phyloP scores from a whole-genome alignment of 2,329 filamentous ascomycete species.

The Emmonsiellopsis sp. region DNA sequence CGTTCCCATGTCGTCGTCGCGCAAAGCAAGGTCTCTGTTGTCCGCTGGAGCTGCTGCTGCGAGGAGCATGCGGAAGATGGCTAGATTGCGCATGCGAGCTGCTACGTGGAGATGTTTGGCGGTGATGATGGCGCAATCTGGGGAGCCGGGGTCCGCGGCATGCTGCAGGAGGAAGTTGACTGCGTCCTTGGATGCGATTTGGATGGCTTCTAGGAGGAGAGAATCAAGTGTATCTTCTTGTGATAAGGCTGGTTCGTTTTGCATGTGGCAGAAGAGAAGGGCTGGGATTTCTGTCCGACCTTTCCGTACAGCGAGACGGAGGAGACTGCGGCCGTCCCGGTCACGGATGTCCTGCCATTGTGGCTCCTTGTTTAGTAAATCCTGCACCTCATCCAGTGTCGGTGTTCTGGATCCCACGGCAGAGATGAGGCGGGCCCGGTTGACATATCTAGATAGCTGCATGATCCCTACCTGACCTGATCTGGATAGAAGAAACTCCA shows the following conservation, averaged over 20 bases:
- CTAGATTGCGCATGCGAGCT: background rate
- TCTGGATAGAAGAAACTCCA: background rate
- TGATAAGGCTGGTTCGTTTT: background rate
- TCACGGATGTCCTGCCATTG: background rate
- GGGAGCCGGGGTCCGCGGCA: background rate
- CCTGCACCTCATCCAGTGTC: background rate
- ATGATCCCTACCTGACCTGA: background rate
- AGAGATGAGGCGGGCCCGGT: background rate
- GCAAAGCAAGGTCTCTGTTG: background rate
- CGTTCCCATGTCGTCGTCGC: background rate
- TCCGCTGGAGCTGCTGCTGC: background rate
- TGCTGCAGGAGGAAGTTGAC: background rate
- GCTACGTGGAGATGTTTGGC: background rate
- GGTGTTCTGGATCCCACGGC: background rate
- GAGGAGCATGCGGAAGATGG: background rate
- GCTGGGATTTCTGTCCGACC: background rate
- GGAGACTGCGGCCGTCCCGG: background rate
- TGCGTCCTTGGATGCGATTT: background rate
- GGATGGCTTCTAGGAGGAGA: background rate
- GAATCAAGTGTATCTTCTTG: background rate
- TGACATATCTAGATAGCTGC: background rate
- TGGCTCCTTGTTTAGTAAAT: background rate
- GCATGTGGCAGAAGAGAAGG: background rate
- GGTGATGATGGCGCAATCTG: background rate
- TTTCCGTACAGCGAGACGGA: background rate